A percentile compares a stretch with the other conserved stretches of the same genome.
Evolutionary conservation across 345 rosid species (phyloP).

Genomic region (Microthlaspi erraticum): DNA sequence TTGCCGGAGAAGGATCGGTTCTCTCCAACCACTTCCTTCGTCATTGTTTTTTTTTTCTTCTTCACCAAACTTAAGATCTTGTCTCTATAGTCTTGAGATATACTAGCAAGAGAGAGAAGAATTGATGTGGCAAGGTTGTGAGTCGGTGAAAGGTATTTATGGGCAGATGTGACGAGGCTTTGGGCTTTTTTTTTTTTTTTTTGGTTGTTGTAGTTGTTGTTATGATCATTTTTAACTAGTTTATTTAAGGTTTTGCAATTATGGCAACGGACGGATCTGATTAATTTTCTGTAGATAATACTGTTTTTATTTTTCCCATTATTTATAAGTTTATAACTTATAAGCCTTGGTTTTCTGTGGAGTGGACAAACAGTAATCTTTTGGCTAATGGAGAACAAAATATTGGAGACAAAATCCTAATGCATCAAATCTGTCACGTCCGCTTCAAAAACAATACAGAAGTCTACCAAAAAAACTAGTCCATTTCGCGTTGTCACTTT

Average conservation of each 20-base stretch:
- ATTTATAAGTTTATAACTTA: constrained; percentile 1
- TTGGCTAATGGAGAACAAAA: not conserved
- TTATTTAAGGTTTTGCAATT: constrained; percentile 29
- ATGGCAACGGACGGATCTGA: constrained; percentile 20
- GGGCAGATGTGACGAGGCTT: constrained; percentile 42
- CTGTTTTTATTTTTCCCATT: not conserved
- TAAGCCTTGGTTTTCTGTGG: constrained; percentile 6
- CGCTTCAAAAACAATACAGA: not conserved
- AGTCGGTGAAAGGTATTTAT: constrained; percentile 44
- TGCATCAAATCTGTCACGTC: not conserved
- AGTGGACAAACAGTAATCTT: constrained; percentile 1
- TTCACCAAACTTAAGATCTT: not conserved
- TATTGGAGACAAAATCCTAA: not conserved
- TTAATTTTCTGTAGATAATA: constrained; percentile 3
- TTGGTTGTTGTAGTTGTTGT: not conserved
- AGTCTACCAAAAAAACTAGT: not conserved
- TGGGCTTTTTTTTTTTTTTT: not conserved
- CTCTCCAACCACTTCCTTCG: constrained; percentile 53
- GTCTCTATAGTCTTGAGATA: not conserved
- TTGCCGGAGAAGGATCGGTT: constrained; percentile 61
- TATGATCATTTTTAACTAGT: constrained; percentile 11
- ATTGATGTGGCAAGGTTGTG: constrained; percentile 29
- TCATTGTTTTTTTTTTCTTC: constrained; percentile 35
- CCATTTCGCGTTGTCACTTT: constrained; percentile 9
- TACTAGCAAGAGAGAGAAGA: not conserved